phyloP scores from a whole-genome alignment of 257 asterid genomes.

The Primulina tabacum region DNA sequence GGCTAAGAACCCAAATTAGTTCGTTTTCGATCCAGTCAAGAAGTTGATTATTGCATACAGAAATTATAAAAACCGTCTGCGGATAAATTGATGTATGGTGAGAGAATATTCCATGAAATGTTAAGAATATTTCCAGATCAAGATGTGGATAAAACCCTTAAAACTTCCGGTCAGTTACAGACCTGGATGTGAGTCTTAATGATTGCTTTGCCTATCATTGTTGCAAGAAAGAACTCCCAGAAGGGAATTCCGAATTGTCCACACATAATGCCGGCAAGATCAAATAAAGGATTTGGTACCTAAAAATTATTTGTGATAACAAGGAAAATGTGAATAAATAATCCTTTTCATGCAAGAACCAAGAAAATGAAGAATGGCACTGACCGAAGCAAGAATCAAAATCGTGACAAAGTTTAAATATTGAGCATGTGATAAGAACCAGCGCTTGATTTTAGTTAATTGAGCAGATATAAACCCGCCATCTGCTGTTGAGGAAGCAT shows the following conservation, averaged over 20 bases:
- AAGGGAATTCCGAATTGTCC: constrained; percentile 92
- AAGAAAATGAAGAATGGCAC: constrained; percentile 24
- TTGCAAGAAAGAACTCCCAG: constrained; percentile 86
- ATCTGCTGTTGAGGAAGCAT: constrained; percentile 43
- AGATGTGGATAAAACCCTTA: not conserved
- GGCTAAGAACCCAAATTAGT: constrained; percentile 76
- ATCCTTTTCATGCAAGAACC: constrained; percentile 1
- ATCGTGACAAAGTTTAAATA: constrained; percentile 68
- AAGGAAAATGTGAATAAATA: constrained; percentile 1
- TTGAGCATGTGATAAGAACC: constrained; percentile 77
- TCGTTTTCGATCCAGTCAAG: constrained; percentile 91
- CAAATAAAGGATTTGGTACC: constrained; percentile 96
- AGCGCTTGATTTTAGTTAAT: constrained; percentile 45
- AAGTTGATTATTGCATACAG: constrained; percentile 92
- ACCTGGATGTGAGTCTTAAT: constrained; percentile 97
- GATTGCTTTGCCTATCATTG: constrained; percentile 84
- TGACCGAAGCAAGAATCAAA: constrained; percentile 78
- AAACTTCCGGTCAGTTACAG: constrained; percentile 1
- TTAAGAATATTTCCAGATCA: not conserved
- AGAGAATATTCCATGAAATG: not conserved
- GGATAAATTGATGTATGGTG: constrained; percentile 8
- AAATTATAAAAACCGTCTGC: constrained; percentile 85
- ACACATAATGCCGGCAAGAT: constrained; percentile 97
- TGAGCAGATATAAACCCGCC: constrained; percentile 42
- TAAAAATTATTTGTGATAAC: constrained; percentile 27